Base-by-base conservation (phyloP, 2,329 filamentous ascomycete species). In the Fusarium papillatum region DNA sequence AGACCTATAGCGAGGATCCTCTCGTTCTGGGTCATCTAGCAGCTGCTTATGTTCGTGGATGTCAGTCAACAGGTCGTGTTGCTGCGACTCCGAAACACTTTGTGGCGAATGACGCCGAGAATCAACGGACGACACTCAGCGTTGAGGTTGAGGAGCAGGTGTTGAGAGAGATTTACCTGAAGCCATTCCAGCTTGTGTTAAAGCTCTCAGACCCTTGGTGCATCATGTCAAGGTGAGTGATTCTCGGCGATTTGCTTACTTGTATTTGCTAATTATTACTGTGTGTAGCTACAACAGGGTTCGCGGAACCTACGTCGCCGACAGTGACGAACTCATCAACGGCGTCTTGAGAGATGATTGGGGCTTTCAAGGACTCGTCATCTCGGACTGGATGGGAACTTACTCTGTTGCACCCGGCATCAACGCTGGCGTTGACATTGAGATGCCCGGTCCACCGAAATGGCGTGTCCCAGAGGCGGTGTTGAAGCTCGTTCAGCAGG, bases 1-100 rank as follows among this genome's bases (percentile, higher is more conserved):
- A 61, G 57, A 61, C 57, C 24, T 61, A 61, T 2, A 61, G 57
- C 57, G 57, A 61, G 36, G 57, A 61, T 41, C 57, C 57, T 9
- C 22, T 61, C 2, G 57, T 61, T n/a, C 36, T 61, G 9, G 57
- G 57, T 4, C 36, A n/a, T 10, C 10, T 61, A 2, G 57, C 57
- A 29, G 57, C 57, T 61, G 57, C 57, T 2, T 61, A 41, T 29
- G 36, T 61, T 16, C 57, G 57, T 14, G 57, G 57, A 13, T 61
- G 57, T 6, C 57, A 61, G 24, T 39, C 57, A 3, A 39, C 36
- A 2, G 57, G 57, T 2, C 57, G 24, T 2, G 36, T 61, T 17
- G 57, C 57, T 11, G 57, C 57, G 5, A 61, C 57, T 16, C 57
- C 57, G 4, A 61, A 61, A 24, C 57, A 61, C 36, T 61, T 39